phyloP scores from a whole-genome alignment of 345 rosid species.

The Heritiera fomes region DNA sequence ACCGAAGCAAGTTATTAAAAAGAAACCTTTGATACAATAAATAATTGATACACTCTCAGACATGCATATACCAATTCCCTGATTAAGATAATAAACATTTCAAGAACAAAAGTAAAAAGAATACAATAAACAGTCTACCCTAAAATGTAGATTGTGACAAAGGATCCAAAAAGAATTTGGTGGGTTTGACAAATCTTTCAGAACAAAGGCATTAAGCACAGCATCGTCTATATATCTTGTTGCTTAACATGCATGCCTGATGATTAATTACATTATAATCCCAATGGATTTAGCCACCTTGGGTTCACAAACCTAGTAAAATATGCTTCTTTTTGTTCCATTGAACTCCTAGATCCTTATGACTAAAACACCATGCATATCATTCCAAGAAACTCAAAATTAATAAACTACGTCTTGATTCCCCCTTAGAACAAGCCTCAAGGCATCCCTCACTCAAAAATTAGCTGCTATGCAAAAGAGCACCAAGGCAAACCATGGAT shows the following conservation, averaged over 20 bases:
- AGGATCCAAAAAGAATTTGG: not conserved
- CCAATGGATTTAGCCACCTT: not conserved
- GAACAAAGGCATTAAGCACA: not conserved
- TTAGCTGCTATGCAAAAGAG: not conserved
- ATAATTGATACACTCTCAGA: not conserved
- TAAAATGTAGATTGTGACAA: not conserved
- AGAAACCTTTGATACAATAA: not conserved
- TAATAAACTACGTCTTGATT: not conserved
- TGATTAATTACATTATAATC: not conserved
- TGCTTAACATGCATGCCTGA: not conserved
- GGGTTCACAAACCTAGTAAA: not conserved
- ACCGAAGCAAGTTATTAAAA: not conserved
- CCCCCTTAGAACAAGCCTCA: not conserved
- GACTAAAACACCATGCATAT: not conserved
- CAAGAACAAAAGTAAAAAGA: not conserved
- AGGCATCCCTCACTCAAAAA: not conserved
- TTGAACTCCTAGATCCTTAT: not conserved
- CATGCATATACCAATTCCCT: constrained; percentile 14
- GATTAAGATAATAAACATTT: not conserved
- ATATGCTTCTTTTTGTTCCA: not conserved
- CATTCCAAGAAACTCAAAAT: not conserved
- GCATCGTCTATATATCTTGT: not conserved
- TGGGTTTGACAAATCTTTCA: not conserved
- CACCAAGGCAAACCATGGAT: not conserved
- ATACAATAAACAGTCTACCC: not conserved